Evolutionary conservation across 2,329 filamentous ascomycete species (phyloP).

Genomic region (Plenodomus tracheiphilus): DNA sequence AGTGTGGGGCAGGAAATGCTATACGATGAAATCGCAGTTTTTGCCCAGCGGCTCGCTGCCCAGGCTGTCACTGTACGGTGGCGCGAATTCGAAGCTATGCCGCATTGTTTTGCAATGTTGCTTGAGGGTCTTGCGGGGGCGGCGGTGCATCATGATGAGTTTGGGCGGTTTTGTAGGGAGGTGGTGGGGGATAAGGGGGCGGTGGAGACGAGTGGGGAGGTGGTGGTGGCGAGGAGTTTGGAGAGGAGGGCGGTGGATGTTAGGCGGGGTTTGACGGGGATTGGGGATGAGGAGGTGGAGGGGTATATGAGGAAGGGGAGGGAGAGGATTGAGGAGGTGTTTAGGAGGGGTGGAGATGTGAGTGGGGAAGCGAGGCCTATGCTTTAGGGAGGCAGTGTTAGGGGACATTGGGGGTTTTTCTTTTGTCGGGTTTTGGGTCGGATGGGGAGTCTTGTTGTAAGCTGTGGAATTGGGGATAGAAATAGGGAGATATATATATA

Average conservation of each 20-base stretch:
- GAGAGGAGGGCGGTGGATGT: conserved; percentile 32
- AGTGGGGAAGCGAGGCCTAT: conserved; percentile 26
- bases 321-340: conserved; percentile 26
- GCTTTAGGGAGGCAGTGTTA: conserved; percentile 8
- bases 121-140: conserved; percentile 39
- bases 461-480: too few species aligned
- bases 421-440: too few species aligned
- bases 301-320: conserved; percentile 32
- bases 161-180: conserved; percentile 36
- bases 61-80: conserved; percentile 66
- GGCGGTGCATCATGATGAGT: conserved; percentile 42
- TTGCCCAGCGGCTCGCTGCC: conserved; percentile 59
- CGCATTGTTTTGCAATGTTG: conserved; percentile 65
- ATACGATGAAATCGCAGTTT: conserved; percentile 65
- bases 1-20: conserved; percentile 73
- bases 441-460: too few species aligned
- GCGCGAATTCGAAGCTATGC: conserved; percentile 79
- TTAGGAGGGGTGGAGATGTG: conserved; percentile 19
- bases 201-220: conserved; percentile 25
- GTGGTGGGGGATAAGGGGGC: conserved; percentile 28
- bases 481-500: too few species aligned
- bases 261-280: conserved; percentile 20
- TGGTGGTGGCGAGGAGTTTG: conserved; percentile 38
- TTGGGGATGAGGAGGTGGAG: conserved; percentile 38
- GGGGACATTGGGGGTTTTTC: background rate